These are phyloP conservation scores for Termitomyces sp. DNA, from an alignment of 768 basidiomycete species.

Conservation along the genomic window DNA sequence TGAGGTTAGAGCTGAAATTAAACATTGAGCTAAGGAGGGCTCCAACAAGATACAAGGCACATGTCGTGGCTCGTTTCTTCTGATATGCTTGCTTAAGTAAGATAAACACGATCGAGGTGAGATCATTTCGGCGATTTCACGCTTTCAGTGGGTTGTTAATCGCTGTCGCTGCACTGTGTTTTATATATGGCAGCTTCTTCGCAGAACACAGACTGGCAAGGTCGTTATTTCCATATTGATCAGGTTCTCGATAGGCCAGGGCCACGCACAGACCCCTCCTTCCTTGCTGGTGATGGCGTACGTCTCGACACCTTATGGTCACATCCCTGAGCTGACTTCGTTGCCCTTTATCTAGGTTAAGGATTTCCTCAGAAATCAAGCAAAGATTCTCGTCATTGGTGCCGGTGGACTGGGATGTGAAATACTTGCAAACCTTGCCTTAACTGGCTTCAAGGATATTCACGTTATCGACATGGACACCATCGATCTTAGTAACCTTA, in stretches of 20 bases:
- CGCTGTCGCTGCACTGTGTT: not conserved
- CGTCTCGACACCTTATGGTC: not conserved
- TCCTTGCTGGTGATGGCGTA: constrained; percentile 78
- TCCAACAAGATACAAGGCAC: too few species aligned
- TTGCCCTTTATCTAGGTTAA: constrained; percentile 58
- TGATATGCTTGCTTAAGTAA: constrained; percentile 21
- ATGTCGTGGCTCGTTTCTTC: too few species aligned
- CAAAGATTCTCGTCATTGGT: constrained; percentile 96
- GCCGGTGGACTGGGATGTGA: constrained; percentile 98
- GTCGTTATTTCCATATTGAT: constrained; percentile 79
- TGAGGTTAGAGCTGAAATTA: too few species aligned
- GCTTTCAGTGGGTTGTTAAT: not conserved
- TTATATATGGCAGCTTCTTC: constrained; percentile 8
- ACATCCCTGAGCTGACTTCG: not conserved
- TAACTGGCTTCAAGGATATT: constrained; percentile 96
- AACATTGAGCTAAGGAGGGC: too few species aligned
- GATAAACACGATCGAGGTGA: constrained; percentile 9
- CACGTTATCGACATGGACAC: constrained; percentile 99
- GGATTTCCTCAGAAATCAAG: constrained; percentile 72
- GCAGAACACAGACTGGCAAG: constrained; percentile 34
- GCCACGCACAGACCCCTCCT: constrained; percentile 84
- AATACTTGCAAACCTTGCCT: constrained; percentile 92
- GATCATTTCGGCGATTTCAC: constrained; percentile 1
- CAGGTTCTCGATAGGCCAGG: constrained; percentile 82
- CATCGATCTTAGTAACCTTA: constrained; percentile 98